Base-by-base conservation (phyloP, 441 rosid genomes). In the Jatropha multifida region DNA sequence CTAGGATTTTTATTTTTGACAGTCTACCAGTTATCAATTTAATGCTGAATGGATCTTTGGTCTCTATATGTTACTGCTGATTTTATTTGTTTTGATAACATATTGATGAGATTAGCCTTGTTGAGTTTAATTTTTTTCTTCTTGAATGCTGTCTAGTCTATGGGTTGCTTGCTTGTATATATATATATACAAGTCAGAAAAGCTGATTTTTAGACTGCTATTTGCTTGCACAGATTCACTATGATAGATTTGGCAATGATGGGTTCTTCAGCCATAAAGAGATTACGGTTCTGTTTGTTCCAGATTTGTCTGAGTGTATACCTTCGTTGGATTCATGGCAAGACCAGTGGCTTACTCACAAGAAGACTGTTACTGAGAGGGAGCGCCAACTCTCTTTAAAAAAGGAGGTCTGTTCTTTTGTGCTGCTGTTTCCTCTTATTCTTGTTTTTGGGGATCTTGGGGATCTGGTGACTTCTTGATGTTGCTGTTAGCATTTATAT, bases 251-350 rank as follows among this genome's bases (percentile, higher is more conserved):
- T 83, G 93, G 94, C 62, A 74, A 86, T 52, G 98, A 96, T 80
- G 99, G 99, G 58, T 85, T 88, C 55, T 94, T 88, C 81, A 90
- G 90, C 85, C 94, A 88, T 83, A 96, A 89, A 75, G 99, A 96
- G 88, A 86, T 94, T 75, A 90, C 96, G 8, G 94, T 96, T 46
- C 87, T 92, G 65, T 96, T 89, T 88, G 97, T 96, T 83, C 99
- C 98, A 2, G 97, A 96, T 83, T 88, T 94, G 75, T 89, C 94
- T 26, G 94, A 90, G 75, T 94, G 97, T 75, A 92, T 96, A 55
- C 98, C 99, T 81, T 90, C 92, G 42, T 74, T 90, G 80, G 96
- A 92, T 70, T 60, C 82, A 9, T 96, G 98, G 99, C 83, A 84
- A 80, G 83, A 82, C 49, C 93, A 91, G 67, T 96, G 98, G 99